Base-by-base conservation (phyloP, 2,329 filamentous ascomycete species). In the Sarocladium brachiariae region DNA sequence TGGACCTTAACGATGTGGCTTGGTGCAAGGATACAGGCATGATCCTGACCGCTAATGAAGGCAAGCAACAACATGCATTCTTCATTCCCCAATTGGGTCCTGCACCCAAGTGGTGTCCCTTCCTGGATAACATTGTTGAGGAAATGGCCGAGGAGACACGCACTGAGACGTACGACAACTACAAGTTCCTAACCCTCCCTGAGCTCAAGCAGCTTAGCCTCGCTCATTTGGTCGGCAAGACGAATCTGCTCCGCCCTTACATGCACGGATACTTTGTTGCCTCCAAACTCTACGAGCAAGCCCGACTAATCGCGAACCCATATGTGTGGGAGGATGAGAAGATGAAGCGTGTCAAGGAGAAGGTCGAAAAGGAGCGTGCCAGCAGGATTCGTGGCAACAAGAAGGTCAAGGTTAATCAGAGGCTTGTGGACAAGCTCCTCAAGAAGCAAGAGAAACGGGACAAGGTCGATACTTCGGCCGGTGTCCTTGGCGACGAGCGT, bases 251-350 rank as follows among this genome's bases (percentile, higher is more conserved):
- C 35, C 80, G 92, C 39, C 93, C 93, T 38, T 99, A 99, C 65
- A 99, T 99, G 95, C 93, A 99, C 65, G 95, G 93, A 59, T 97
- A 93, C 76, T 99, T 99, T 70, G 91, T 99, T 46, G 89, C 88
- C 31, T 92, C 95, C 60, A 89, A 91, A 62, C 71, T 99, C 23
- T 97, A 99, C 66, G 95, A 99, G 64, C 91, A 99, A 66, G 93
- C 93, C 16, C 78, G 88, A 51, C 73, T 99, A 53, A 96, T 97
- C 60, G 86, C 87, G 47, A 96, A 97, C 68, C 93, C 93, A 0
- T 95, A 95, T 63, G 80, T 95, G 49, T 95, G 87, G 78, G 89
- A 96, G 64, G 89, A 97, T 61, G 89, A 97, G 67, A 81, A 90
- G 52, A 84, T 85, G 54, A 96, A 95, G 76, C 84, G 87, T 57